Percentiles rank a stretch among this genome's conserved stretches.
Evolutionary conservation across 495 filamentous ascomycete genomes (phyloP).

Genomic region (Diplogelasinospora grovesii): DNA sequence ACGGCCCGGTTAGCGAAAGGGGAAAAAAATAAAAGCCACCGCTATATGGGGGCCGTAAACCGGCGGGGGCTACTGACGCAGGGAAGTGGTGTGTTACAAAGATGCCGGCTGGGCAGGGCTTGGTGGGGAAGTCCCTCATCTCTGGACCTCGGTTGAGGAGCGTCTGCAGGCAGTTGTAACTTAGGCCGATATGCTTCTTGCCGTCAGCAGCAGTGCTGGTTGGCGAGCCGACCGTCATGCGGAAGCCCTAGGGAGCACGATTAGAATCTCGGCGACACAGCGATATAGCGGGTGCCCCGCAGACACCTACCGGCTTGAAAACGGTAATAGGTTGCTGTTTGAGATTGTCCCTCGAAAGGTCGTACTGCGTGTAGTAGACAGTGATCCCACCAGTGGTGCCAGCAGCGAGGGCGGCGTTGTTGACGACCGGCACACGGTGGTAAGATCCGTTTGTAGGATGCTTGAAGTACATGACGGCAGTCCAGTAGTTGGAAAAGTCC

Average conservation of each 20-base stretch:
- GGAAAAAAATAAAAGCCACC: not conserved
- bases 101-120: constrained; percentile 39
- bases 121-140: constrained; percentile 37
- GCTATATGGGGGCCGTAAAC: not conserved
- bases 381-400: constrained; percentile 38
- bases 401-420: constrained; percentile 30
- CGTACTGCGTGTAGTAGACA: constrained; percentile 36
- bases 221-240: constrained; percentile 45
- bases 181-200: constrained; percentile 32
- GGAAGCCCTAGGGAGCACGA: constrained; percentile 37
- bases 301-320: constrained; percentile 32
- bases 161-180: constrained; percentile 37
- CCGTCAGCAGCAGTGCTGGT: constrained; percentile 21
- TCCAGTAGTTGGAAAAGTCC: constrained; percentile 30
- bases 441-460: constrained; percentile 38
- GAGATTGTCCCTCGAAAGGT: constrained; percentile 22
- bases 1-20: not conserved
- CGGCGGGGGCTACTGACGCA: constrained; percentile 12
- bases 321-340: constrained; percentile 29
- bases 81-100: constrained; percentile 47
- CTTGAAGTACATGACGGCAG: constrained; percentile 40
- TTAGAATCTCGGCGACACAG: not conserved
- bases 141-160: constrained; percentile 28
- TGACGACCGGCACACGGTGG: constrained; percentile 29
- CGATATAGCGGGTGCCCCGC: not conserved